Base-by-base conservation (phyloP, 2,329 filamentous ascomycete species). In the Neonectria neomacrospora region DNA sequence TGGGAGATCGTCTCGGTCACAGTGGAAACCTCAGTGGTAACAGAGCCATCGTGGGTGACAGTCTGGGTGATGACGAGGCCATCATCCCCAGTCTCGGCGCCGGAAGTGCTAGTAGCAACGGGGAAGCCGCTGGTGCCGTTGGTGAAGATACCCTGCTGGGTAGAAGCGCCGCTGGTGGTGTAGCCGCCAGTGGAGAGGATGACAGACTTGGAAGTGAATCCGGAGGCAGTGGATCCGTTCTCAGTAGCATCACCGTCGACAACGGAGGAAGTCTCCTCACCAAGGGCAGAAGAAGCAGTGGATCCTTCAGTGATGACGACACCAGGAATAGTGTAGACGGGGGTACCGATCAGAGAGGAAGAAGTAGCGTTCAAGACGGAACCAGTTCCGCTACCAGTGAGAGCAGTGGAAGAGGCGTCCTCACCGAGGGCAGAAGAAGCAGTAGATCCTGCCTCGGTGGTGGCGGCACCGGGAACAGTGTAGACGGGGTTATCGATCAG, bases 111-210 rank as follows among this genome's bases (percentile, higher is more conserved):
- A 20, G 56, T 67, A 18, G 61, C 57, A 18, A 50, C 54, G 9
- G 66, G 51, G 18, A 20, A 14, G 42, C 55, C 57, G 3, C 32
- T 56, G 18, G 58, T 55, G 22, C 57, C 9, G 47, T 52, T 61
- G 42, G 62, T 61, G 32, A 58, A 61, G 16, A 52, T 32, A 30
- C 28, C 54, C 9, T 23, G 23, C 41, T 37, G 30, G 22, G 63
- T 53, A 42, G 65, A 63, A 39, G 62, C 26, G 20, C 22, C 54
- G 23, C 41, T 62, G 54, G 52, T 45, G 34, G 32, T 8, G 34
- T 16, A 54, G 41, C 60, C 58, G 32, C 60, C 58, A 26, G 57
- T 63, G 28, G 61, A 58, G 50, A 65, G 52, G 32, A 63, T 67
- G 42, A 71, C 32, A 11, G 52, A 54, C 23, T 20, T 54, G 52